Evolutionary conservation across 2,329 filamentous ascomycete genomes (phyloP), one percentile per base, ranked within the genome.

Genomic region (Clonostachys rhizophaga): DNA sequence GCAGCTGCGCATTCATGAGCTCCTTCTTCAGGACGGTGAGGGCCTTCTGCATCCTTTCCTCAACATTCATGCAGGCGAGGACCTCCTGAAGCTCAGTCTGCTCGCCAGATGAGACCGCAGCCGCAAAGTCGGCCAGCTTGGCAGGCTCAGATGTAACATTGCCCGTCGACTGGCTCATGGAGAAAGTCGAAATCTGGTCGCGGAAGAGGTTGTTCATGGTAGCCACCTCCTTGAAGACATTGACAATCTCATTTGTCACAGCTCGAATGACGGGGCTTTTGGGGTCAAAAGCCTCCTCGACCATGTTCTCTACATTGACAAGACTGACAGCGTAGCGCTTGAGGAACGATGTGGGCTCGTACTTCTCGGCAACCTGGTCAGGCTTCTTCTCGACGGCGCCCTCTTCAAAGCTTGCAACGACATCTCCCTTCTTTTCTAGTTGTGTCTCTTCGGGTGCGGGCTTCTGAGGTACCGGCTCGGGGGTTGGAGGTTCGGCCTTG

Each of bases 381-480:
- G 71, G 67, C 58, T 75, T 83, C 63, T 76, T 68, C 45, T 87
- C 81, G 4, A 87, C 78, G 6, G 78, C 76, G 17, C 78, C 78
- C 72, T 99, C 94, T 66, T 99, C 94, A 53, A 99, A 97, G 70
- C 91, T 96, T 2, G 94, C 92, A 39, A 97, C 92, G 8, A 97
- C 90, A 63, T 97, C 94, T 5, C 92, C 94, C 66, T 90, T 89
- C 68, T 87, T 89, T 53, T 91, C 86, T 34, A 70, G 65, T 34
- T 69, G 56, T 6, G 68, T 51, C 35, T 81, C 78, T 47, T 82
- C 79, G 46, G 81, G 76, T 1, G 66, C 56, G 6, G 68, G 49
- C 58, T 83, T 82, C 33, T 70, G 57, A 4, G 81, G 78, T 53
- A 85, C 81, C 9, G 79, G 78, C 46, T 87, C 82, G 3, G 81